Percentiles rank a stretch among this genome's conserved stretches.
These are phyloP conservation scores for Teunomyces funiuensis DNA, from an alignment of 805 yeast genomes.

Conservation along the genomic window DNA sequence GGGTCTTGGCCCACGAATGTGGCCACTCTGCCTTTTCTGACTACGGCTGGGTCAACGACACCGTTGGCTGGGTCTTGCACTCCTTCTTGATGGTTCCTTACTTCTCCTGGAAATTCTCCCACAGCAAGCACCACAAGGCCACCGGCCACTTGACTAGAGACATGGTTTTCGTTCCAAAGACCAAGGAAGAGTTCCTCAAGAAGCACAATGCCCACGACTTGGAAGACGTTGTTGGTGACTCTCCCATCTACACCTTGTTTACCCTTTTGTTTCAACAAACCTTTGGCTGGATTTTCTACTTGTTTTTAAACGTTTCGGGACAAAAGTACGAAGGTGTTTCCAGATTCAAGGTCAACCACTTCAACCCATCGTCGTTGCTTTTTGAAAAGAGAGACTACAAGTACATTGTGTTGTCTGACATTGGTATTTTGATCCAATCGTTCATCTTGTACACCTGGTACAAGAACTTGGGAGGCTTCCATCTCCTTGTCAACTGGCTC, in stretches of 20 bases:
- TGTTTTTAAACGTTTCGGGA: conserved; percentile 52
- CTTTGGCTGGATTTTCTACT: conserved; percentile 54
- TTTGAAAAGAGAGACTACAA: conserved; percentile 56
- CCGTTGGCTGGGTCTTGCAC: conserved; percentile 61
- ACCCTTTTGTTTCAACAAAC: conserved; percentile 53
- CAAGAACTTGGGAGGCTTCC: conserved; percentile 47
- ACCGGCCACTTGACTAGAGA: conserved; percentile 61
- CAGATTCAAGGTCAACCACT: conserved; percentile 47
- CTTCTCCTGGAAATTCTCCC: conserved; percentile 62
- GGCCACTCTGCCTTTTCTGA: conserved; percentile 65
- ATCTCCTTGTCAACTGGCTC: conserved; percentile 55
- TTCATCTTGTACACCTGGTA: conserved; percentile 54
- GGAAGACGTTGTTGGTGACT: conserved; percentile 52
- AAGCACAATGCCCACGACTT: conserved; percentile 31
- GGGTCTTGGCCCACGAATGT: conserved; percentile 67
- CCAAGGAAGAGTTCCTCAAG: conserved; percentile 46
- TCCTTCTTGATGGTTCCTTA: conserved; percentile 58
- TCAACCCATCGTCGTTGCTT: conserved; percentile 54
- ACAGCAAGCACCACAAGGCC: conserved; percentile 62
- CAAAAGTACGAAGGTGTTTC: conserved; percentile 45
- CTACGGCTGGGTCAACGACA: conserved; percentile 51
- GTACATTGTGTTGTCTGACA: conserved; percentile 54
- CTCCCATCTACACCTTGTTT: conserved; percentile 49
- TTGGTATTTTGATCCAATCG: conserved; percentile 49
- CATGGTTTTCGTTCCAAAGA: conserved; percentile 59